phyloP scores from a whole-genome alignment of 805 yeast genomes.

The Candida argentea region DNA sequence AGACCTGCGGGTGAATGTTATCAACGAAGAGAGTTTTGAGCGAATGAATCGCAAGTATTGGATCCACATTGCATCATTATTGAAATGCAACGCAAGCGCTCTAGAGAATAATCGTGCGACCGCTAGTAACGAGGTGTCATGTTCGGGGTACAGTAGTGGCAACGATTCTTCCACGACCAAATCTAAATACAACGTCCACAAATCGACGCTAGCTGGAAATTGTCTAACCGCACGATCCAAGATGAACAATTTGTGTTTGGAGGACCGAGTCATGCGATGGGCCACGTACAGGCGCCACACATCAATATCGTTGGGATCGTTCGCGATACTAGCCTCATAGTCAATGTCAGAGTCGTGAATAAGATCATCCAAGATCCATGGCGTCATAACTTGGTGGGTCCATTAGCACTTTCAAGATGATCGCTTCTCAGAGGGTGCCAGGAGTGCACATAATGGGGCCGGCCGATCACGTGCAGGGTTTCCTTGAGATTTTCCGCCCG shows the following conservation, averaged over 20 bases:
- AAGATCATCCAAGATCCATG: background rate
- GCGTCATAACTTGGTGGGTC: no score
- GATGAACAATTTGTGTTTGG: constrained; percentile 34
- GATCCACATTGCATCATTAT: constrained; percentile 43
- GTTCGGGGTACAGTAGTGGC: constrained; percentile 16
- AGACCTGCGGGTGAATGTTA: constrained; percentile 28
- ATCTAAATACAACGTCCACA: constrained; percentile 46
- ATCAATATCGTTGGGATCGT: background rate
- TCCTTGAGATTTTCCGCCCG: no score
- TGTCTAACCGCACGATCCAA: constrained; percentile 40
- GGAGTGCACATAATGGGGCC: no score
- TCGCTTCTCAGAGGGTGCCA: no score
- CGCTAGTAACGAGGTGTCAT: constrained; percentile 18
- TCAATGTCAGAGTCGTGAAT: background rate
- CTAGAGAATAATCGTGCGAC: constrained; percentile 38
- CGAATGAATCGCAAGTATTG: constrained; percentile 37
- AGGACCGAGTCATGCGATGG: constrained; percentile 7
- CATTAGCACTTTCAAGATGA: no score
- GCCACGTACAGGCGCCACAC: constrained; percentile 38
- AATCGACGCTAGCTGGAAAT: constrained; percentile 36
- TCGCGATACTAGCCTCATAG: background rate
- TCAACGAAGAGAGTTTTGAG: constrained; percentile 15
- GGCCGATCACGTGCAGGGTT: no score
- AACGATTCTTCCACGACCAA: constrained; percentile 23
- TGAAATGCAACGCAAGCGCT: constrained; percentile 32